A percentile compares a stretch with the other conserved stretches of the same genome.
These are phyloP conservation scores for Aplosporella prunicola DNA, from an alignment of 2,329 filamentous ascomycete genomes.

Conservation along the genomic window DNA sequence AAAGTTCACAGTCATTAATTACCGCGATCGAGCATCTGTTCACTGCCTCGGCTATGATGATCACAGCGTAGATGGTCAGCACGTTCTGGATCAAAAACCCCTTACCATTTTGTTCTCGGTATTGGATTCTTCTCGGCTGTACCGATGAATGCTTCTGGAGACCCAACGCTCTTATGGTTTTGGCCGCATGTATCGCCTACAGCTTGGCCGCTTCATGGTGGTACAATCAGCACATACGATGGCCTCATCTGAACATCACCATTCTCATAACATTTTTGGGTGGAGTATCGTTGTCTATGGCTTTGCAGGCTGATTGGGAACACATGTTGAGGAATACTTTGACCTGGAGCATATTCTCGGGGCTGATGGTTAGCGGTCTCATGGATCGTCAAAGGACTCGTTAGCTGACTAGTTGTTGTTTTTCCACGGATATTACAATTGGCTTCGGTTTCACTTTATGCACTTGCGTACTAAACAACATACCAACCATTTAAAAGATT, in stretches of 20 bases:
- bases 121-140: not conserved
- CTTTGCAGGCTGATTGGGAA: not conserved
- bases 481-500: no score
- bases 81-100: constrained; percentile 3
- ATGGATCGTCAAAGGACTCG: not conserved
- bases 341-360: constrained; percentile 1
- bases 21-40: constrained; percentile 1
- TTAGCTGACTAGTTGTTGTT: no score
- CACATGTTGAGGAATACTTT: not conserved
- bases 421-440: no score
- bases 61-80: constrained; percentile 2
- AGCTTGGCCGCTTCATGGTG: not conserved
- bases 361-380: not conserved
- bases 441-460: no score
- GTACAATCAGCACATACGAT: not conserved
- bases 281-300: not conserved
- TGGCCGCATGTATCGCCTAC: not conserved
- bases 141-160: constrained; percentile 1
- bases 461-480: no score
- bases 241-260: not conserved
- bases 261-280: not conserved
- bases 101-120: not conserved
- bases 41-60: constrained; percentile 2
- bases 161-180: not conserved
- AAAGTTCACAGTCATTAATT: no score